Evolutionary conservation across 2,329 filamentous ascomycete species (phyloP), one percentile per base, ranked within the genome.

Genomic region (Colletotrichum echinochloae): DNA sequence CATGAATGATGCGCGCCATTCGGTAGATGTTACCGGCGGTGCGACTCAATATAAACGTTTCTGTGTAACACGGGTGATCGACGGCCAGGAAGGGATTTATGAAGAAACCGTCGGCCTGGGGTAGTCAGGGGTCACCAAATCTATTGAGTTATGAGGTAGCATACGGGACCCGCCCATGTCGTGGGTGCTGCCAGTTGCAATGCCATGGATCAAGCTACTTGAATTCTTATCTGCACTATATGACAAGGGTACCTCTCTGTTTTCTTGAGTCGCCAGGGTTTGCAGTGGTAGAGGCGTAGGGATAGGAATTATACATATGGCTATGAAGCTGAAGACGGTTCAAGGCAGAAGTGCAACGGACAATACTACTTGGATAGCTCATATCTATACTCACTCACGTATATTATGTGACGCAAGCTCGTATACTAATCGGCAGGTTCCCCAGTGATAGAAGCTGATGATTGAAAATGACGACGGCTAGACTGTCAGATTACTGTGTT

Each of bases 151-250:
- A 48, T 7, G 23, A 30, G 16, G 48, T 59, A 52, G 62, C 59
- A 54, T 71, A 37, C 11, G 84, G 61, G 90, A 90, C 72, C 88
- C 85, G 46, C 78, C 74, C 51, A 90, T 79, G 1, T 16, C 5
- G 5, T 33, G 20, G 18, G 5, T 23, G 5, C 26, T 5, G 18
- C 4, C 26, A 5, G 16, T 52, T 6, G 7, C 2, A 44, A n/a
- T 44, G 41, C 20, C 7, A n/a, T n/a, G 9, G 20, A 44, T n/a
- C 0, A n/a, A n/a, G 7, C 20, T 44, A 1, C 1, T 12, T n/a
- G 44, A 12, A 5, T 23, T 12, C 8, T 46, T 46, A 20, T 5
- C n/a, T 46, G n/a, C 5, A 12, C 9, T 20, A 9, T 44, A n/a
- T 12, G 2, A 46, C 44, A 23, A 12, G n/a, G 9, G 12, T n/a